Percentiles rank a stretch among this genome's conserved stretches.
phyloP scores from a whole-genome alignment of 345 rosid species.

The Rhodomyrtus tomentosa region DNA sequence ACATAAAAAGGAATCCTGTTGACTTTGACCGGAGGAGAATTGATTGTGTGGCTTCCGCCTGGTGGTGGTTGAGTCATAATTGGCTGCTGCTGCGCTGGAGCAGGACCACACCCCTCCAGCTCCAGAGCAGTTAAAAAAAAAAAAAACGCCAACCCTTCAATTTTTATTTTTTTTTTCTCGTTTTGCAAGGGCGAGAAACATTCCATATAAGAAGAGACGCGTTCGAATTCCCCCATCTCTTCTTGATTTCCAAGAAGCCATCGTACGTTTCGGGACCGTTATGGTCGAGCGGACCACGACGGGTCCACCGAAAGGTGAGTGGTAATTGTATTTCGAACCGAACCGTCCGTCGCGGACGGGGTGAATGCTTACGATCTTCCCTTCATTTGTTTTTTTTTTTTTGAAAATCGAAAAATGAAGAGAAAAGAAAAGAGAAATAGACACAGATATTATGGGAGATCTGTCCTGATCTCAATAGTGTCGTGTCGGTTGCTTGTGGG shows the following conservation, averaged over 20 bases:
- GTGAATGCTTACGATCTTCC: background rate
- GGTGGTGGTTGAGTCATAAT: background rate
- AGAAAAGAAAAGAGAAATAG: background rate
- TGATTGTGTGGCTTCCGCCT: background rate
- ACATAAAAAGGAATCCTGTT: background rate
- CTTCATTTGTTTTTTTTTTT: background rate
- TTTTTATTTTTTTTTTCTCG: too few species aligned
- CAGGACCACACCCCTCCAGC: background rate
- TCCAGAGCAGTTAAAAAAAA: background rate
- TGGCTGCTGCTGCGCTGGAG: background rate
- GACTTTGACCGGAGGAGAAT: background rate
- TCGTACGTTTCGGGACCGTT: too few species aligned
- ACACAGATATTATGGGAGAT: background rate
- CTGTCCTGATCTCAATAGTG: background rate
- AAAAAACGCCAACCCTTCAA: too few species aligned
- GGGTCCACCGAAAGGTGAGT: too few species aligned
- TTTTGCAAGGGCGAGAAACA: background rate
- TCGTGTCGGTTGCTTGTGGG: background rate
- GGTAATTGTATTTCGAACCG: background rate
- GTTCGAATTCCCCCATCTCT: background rate
- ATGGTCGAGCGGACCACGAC: accelerated
- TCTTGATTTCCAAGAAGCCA: background rate
- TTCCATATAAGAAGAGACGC: background rate
- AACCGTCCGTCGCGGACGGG: accelerated
- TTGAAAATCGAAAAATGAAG: background rate